These are phyloP conservation scores for Apocynum venetum DNA, from an alignment of 257 asterid species.

Conservation along the genomic window DNA sequence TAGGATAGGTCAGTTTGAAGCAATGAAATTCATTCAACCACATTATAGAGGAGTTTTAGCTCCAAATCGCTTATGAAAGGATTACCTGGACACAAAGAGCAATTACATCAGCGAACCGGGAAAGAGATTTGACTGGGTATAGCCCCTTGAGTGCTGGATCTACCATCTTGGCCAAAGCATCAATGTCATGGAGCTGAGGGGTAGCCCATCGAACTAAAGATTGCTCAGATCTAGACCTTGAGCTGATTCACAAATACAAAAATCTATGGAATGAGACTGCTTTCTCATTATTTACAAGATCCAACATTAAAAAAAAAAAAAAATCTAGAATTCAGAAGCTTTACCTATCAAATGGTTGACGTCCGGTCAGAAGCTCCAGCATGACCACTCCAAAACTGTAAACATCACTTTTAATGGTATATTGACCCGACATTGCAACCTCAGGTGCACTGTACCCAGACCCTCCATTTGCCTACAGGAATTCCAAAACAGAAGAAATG, in stretches of 20 bases:
- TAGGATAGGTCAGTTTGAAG: not conserved
- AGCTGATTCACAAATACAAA: slow-evolving; percentile 32
- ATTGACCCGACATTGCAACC: slow-evolving; percentile 82
- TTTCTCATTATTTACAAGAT: not conserved
- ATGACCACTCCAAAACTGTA: slow-evolving; percentile 95
- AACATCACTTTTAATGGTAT: slow-evolving; percentile 82
- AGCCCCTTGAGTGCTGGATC: slow-evolving; percentile 93
- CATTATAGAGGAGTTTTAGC: not conserved
- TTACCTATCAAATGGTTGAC: slow-evolving; percentile 88
- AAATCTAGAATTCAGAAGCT: not conserved
- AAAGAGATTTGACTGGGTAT: slow-evolving; percentile 85
- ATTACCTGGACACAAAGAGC: slow-evolving; percentile 95
- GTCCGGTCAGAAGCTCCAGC: slow-evolving; percentile 91
- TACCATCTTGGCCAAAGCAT: slow-evolving; percentile 90
- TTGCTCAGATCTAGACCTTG: slow-evolving; percentile 81
- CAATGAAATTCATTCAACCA: not conserved
- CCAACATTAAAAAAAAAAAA: not conserved
- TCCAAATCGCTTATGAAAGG: not conserved
- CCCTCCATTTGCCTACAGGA: slow-evolving; percentile 51
- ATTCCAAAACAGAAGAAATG: not conserved
- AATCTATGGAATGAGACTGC: too few relatives aligned
- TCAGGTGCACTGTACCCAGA: slow-evolving; percentile 91
- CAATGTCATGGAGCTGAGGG: slow-evolving; percentile 96
- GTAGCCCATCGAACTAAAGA: slow-evolving; percentile 95
- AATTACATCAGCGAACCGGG: slow-evolving; percentile 94